Evolutionary conservation across 2,329 filamentous ascomycete genomes (phyloP).

Genomic region (Paecilomyces fulvus): DNA sequence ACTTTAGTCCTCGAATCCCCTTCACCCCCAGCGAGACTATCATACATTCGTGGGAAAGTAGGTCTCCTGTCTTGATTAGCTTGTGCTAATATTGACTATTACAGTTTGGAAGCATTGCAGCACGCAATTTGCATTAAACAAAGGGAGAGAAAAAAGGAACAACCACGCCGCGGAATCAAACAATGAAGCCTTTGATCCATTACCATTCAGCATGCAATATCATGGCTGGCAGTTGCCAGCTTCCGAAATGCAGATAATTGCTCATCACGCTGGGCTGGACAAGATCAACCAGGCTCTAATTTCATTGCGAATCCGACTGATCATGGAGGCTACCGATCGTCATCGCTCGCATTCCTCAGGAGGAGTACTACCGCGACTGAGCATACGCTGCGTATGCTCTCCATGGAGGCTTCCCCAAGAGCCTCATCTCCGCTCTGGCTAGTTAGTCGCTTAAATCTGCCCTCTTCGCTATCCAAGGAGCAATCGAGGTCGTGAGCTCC

Average conservation of each 20-base stretch:
- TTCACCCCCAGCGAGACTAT: background rate
- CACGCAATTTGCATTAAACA: background rate
- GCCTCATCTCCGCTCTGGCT: background rate
- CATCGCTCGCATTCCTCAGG: background rate
- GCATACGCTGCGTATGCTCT: background rate
- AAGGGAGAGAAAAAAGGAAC: background rate
- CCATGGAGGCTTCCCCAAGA: background rate
- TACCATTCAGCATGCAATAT: background rate
- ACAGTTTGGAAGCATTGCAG: background rate
- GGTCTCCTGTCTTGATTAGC: background rate
- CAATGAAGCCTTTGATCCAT: background rate
- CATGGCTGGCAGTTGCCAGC: background rate
- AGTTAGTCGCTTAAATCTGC: background rate
- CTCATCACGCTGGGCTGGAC: background rate
- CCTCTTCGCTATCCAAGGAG: background rate
- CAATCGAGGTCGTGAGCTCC: background rate
- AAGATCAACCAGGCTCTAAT: background rate
- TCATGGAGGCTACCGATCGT: background rate
- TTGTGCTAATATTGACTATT: background rate
- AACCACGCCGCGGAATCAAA: background rate
- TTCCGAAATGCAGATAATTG: background rate
- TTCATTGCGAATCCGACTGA: background rate
- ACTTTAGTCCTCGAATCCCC: background rate
- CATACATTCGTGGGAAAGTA: background rate
- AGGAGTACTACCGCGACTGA: background rate